Evolutionary conservation across 352 stramenopile genomes (phyloP).

Genomic region (Phytopythium mirpurense): DNA sequence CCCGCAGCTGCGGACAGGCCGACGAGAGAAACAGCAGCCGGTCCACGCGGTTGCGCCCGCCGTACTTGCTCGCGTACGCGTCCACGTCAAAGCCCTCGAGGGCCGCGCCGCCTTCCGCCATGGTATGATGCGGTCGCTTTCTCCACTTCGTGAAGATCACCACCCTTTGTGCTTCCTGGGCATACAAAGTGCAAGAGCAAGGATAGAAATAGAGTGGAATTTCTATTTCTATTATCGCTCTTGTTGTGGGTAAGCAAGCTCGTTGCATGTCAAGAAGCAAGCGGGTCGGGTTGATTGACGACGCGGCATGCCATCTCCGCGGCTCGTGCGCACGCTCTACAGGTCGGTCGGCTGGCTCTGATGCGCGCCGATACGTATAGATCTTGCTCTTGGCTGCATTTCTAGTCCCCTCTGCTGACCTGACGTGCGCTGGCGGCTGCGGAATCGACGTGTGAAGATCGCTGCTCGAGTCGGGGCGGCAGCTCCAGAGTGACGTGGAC

Average conservation of each 20-base stretch:
- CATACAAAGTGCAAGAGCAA: no score
- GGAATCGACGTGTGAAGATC: conserved; percentile 17
- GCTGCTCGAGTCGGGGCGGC: conserved; percentile 45
- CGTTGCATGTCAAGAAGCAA: neutral
- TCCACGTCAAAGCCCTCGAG: conserved; percentile 80
- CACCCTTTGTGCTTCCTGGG: no score
- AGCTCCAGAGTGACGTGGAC: conserved; percentile 47
- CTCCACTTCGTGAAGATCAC: conserved; percentile 12
- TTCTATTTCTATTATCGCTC: neutral
- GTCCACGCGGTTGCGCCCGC: conserved; percentile 66
- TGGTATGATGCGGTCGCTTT: conserved; percentile 1
- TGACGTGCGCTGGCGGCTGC: neutral
- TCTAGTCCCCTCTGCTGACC: neutral
- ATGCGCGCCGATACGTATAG: neutral
- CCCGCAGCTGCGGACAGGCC: conserved; percentile 31
- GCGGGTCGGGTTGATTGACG: neutral
- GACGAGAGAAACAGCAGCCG: conserved; percentile 70
- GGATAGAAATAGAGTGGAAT: neutral
- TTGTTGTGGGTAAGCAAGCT: neutral
- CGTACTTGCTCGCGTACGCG: conserved; percentile 79
- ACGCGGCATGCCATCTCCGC: conserved; percentile 12
- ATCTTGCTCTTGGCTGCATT: neutral
- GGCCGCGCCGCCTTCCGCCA: conserved; percentile 7
- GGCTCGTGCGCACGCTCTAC: conserved; percentile 37
- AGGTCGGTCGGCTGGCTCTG: conserved; percentile 13